These are phyloP conservation scores for Biscutella auriculata DNA, from an alignment of 441 rosid species.

Conservation along the genomic window DNA sequence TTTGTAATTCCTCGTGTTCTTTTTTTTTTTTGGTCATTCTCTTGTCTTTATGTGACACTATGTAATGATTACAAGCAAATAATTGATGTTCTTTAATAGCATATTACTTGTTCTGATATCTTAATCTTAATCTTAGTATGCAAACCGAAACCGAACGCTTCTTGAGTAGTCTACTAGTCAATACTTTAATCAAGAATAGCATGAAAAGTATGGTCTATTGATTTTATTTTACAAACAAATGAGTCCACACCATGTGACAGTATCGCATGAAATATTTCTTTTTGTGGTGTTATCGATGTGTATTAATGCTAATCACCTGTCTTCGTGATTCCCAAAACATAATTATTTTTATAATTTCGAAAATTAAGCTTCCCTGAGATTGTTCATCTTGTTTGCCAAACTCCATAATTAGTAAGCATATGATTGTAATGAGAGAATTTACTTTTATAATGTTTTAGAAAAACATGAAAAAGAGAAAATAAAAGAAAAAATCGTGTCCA, in stretches of 20 bases:
- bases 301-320: neutral
- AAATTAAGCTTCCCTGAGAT: no score
- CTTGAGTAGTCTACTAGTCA: no score
- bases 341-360: neutral
- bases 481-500: neutral
- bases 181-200: no score
- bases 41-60: slow-evolving; percentile 16
- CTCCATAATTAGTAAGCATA: neutral
- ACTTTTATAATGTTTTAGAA: neutral
- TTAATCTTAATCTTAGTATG: no score
- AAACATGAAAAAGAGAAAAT: neutral
- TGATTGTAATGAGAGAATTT: neutral
- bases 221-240: neutral
- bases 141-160: no score
- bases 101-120: neutral
- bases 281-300: neutral
- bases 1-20: neutral
- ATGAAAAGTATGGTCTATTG: neutral
- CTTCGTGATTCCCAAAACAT: neutral
- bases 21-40: slow-evolving; percentile 9
- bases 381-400: neutral
- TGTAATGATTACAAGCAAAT: slow-evolving; percentile 22
- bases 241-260: neutral
- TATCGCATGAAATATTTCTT: neutral
- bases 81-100: slow-evolving; percentile 3